These are phyloP conservation scores for Porphyrellus cyaneotinctus DNA, from an alignment of 768 basidiomycete species.

Conservation along the genomic window DNA sequence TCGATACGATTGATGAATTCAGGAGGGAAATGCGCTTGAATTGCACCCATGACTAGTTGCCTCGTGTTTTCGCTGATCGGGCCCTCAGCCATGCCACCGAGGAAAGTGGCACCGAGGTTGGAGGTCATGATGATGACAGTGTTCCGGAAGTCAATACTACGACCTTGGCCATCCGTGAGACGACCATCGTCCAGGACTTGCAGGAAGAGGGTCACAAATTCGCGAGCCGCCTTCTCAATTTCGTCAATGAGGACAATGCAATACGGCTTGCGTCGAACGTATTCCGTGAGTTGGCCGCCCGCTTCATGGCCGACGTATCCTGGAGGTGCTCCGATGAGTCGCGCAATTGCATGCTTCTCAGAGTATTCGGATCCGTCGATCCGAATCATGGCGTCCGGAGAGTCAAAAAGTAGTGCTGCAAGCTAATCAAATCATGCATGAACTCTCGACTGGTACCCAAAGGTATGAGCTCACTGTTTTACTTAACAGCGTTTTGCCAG, in stretches of 20 bases:
- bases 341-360: conserved; percentile 71
- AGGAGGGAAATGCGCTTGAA: conserved; percentile 84
- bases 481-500: conserved; percentile 84
- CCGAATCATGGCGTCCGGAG: conserved; percentile 86
- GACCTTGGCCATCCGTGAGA: conserved; percentile 90
- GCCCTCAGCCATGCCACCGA: conserved; percentile 73
- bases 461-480: conserved; percentile 63
- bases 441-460: background rate
- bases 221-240: conserved; percentile 86
- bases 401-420: conserved; percentile 85
- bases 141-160: conserved; percentile 82
- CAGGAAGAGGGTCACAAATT: conserved; percentile 65
- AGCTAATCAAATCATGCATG: conserved; percentile 46
- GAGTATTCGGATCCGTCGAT: conserved; percentile 94
- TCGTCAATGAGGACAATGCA: conserved; percentile 82
- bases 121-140: conserved; percentile 95
- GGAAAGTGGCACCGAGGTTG: conserved; percentile 77
- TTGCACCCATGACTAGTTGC: conserved; percentile 70
- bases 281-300: conserved; percentile 90
- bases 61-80: conserved; percentile 58
- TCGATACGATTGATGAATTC: conserved; percentile 92
- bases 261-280: conserved; percentile 88
- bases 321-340: conserved; percentile 68
- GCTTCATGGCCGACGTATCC: conserved; percentile 91
- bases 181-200: conserved; percentile 93